These are phyloP conservation scores for Lentinula edodes DNA, from an alignment of 768 basidiomycete genomes.

Conservation along the genomic window DNA sequence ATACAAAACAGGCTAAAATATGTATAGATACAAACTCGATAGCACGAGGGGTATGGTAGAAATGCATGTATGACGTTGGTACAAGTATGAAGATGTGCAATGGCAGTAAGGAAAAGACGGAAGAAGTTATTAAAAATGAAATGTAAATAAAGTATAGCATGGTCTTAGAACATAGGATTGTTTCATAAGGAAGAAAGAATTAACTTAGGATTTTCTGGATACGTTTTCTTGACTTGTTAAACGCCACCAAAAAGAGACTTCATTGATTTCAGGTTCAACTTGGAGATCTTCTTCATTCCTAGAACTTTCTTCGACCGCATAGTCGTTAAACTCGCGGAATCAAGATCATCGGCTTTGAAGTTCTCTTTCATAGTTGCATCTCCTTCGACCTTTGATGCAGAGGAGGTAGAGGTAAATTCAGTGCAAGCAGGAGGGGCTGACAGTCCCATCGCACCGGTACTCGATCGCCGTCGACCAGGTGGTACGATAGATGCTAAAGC, in stretches of 20 bases:
- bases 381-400: neutral
- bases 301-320: neutral
- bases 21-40: too few relatives aligned
- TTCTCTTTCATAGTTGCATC: neutral
- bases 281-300: constrained; percentile 2
- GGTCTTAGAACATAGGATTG: too few relatives aligned
- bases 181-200: too few relatives aligned
- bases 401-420: neutral
- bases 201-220: neutral
- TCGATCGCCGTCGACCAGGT: neutral
- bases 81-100: too few relatives aligned
- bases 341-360: neutral
- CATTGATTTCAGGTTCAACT: constrained; percentile 4
- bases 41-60: too few relatives aligned
- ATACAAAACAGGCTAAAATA: too few relatives aligned
- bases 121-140: too few relatives aligned
- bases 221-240: neutral
- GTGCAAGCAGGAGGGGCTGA: constrained; percentile 1
- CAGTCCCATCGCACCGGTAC: neutral
- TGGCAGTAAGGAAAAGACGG: too few relatives aligned
- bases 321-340: neutral
- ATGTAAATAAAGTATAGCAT: too few relatives aligned
- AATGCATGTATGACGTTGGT: too few relatives aligned
- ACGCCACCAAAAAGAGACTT: neutral
- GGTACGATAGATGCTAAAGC: neutral